Conservation (phyloP, 2,329 filamentous ascomycete species). For the Incumbomyces delicatus region DNA sequence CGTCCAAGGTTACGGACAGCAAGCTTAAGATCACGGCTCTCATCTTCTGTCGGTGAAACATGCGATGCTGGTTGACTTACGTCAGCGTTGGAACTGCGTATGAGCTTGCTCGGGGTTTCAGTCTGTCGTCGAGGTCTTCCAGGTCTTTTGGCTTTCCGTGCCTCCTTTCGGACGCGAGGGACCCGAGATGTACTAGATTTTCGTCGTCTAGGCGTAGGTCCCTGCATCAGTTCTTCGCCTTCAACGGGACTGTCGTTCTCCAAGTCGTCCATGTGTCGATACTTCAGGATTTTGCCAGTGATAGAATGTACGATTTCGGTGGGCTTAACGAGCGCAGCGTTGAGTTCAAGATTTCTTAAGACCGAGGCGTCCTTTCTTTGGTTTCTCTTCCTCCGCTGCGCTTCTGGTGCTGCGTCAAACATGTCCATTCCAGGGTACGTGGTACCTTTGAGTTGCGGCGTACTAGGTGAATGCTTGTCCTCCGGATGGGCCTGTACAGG, state of each 20-base stretch:
- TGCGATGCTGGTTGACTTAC: conserved; percentile 16
- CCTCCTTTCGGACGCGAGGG: conserved; percentile 20
- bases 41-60: conserved; percentile 19
- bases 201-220: conserved; percentile 23
- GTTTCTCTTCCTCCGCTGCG: conserved; percentile 41
- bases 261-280: conserved; percentile 39
- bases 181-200: conserved; percentile 21
- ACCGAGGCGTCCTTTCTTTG: conserved; percentile 41
- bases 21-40: conserved; percentile 28
- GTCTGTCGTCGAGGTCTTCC: conserved; percentile 12
- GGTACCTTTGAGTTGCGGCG: conserved; percentile 35
- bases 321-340: conserved; percentile 35
- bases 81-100: conserved; percentile 17
- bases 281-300: conserved; percentile 32
- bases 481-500: conserved; percentile 8
- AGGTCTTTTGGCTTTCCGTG: conserved; percentile 10
- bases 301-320: conserved; percentile 40
- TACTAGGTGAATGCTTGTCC: conserved; percentile 9
- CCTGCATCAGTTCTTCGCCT: conserved; percentile 32
- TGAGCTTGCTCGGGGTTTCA: conserved; percentile 10
- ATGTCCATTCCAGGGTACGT: conserved; percentile 43
- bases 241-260: conserved; percentile 39
- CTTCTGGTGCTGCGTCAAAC: conserved; percentile 41
- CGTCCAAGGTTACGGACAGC: conserved; percentile 23
- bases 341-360: conserved; percentile 37